Conservation (phyloP, 2,329 filamentous ascomycete species). For the Penicillium sp. region DNA sequence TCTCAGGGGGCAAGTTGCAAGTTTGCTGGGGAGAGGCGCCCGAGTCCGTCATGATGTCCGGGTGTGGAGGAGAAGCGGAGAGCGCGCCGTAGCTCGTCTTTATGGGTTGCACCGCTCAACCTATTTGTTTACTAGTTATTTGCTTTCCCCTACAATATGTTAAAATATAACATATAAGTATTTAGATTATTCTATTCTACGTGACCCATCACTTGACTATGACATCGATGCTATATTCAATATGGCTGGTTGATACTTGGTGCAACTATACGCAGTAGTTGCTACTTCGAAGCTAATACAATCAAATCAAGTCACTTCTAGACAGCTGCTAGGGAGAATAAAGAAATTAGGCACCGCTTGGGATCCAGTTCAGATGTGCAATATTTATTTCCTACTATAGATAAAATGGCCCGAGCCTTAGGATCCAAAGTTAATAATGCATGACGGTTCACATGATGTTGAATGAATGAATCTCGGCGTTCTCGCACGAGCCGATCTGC, state of each 20-base stretch:
- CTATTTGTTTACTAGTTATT: no score
- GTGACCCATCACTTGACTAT: no score
- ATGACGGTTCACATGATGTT: conserved; percentile 15
- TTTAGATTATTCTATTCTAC: no score
- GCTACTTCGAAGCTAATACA: no score
- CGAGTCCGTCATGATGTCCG: conserved; percentile 1
- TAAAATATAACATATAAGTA: no score
- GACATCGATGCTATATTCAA: no score
- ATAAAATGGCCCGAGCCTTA: neutral
- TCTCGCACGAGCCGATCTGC: neutral
- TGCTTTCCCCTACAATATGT: no score
- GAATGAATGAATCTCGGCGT: conserved; percentile 17
- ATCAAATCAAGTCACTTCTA: no score
- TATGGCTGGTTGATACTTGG: no score
- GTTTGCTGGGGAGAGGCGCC: conserved; percentile 4
- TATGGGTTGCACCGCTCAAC: no score
- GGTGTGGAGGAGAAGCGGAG: neutral
- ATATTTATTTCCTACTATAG: neutral
- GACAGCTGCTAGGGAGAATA: neutral
- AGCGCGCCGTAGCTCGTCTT: neutral
- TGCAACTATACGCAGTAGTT: no score
- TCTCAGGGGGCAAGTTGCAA: conserved; percentile 49
- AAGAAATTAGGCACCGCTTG: neutral
- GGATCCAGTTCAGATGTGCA: neutral
- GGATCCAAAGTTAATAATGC: no score